Conservation (phyloP, 2,329 filamentous ascomycete genomes). For the Sporothrix humicola region DNA sequence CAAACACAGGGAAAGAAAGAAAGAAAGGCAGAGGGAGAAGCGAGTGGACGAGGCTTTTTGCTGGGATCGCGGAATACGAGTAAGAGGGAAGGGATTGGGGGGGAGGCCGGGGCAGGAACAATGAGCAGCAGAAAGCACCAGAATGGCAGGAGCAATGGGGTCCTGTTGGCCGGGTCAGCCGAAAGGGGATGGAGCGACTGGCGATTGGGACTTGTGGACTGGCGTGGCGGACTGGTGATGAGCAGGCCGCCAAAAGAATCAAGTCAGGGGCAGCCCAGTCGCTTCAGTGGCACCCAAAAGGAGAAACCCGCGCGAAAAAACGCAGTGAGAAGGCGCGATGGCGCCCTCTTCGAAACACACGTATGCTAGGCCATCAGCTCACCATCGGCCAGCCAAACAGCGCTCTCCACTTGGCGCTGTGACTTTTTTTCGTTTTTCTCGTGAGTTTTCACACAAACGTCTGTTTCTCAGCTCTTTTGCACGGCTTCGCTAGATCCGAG, state of each 20-base stretch:
- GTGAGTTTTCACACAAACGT: neutral
- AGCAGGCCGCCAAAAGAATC: neutral
- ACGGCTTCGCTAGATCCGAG: neutral
- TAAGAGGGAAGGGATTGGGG: slow-evolving; percentile 3
- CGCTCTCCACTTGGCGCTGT: slow-evolving; percentile 30
- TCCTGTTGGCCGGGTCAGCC: slow-evolving; percentile 18
- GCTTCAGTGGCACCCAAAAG: slow-evolving; percentile 5
- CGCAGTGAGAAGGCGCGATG: neutral
- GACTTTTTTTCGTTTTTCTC: neutral
- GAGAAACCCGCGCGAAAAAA: slow-evolving; percentile 23
- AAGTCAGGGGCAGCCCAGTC: slow-evolving; percentile 21
- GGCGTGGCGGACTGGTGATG: neutral
- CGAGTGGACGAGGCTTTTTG: slow-evolving; percentile 8
- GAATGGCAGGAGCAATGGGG: neutral
- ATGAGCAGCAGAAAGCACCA: neutral
- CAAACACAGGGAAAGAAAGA: neutral
- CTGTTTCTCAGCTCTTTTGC: slow-evolving; percentile 21
- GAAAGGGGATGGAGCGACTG: slow-evolving; percentile 9
- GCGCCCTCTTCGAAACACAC: neutral
- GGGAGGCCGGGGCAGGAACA: neutral
- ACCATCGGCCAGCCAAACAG: neutral
- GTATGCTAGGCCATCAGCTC: neutral
- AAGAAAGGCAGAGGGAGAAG: neutral
- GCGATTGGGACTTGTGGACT: neutral
- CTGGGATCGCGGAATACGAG: slow-evolving; percentile 1